Evolutionary conservation across 139 green algal genomes (phyloP).

Genomic region (Mesotaenium endlicherianum): DNA sequence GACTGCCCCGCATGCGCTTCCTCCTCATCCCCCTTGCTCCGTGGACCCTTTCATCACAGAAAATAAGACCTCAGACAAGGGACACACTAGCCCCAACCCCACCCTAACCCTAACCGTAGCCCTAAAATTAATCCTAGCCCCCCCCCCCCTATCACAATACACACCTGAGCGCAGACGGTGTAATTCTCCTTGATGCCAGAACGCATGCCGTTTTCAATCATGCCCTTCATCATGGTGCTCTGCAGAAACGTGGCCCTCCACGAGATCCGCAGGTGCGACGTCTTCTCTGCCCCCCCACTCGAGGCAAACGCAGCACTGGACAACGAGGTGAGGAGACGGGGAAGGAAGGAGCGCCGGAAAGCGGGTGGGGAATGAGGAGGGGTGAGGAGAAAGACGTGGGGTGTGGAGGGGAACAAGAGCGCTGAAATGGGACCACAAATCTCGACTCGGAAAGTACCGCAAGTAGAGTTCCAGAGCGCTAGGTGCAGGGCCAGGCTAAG

Average conservation of each 20-base stretch:
- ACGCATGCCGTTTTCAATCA: conserved; percentile 51
- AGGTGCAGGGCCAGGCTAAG: too few relatives aligned
- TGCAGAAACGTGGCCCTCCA: conserved; percentile 43
- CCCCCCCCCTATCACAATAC: neutral
- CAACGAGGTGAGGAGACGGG: neutral
- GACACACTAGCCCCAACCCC: neutral
- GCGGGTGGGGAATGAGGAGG: neutral
- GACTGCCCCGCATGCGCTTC: neutral
- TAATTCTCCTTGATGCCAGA: conserved; percentile 43
- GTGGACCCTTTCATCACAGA: neutral
- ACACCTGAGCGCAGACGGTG: conserved; percentile 23
- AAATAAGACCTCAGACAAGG: neutral
- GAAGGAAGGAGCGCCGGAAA: neutral
- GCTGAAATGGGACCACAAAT: too few relatives aligned
- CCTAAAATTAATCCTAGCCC: neutral
- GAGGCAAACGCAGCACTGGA: too few relatives aligned
- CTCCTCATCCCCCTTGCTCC: neutral
- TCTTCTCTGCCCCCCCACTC: neutral
- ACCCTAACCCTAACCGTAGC: neutral
- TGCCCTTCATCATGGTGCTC: conserved; percentile 50
- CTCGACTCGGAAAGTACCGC: too few relatives aligned
- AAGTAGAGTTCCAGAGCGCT: too few relatives aligned
- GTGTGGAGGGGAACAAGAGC: too few relatives aligned
- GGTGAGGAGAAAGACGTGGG: too few relatives aligned
- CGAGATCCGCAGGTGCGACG: conserved; percentile 17